A percentile compares a stretch with the other conserved stretches of the same genome.
phyloP scores from a whole-genome alignment of 1,139 yeast genomes.

The Chernovozyma aurita region DNA sequence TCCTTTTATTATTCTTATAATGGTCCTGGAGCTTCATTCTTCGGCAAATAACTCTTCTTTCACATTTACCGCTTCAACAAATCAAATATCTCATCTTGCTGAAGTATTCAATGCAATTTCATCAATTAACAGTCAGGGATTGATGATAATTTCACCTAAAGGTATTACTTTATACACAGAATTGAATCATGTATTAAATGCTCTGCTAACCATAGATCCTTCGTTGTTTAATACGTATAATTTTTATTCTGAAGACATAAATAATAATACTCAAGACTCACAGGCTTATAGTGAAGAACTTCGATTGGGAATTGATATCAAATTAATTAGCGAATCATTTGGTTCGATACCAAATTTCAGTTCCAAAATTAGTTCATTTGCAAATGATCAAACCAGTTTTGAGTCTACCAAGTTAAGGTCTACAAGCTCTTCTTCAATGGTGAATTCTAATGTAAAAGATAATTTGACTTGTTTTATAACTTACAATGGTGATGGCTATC shows the following conservation, averaged over 20 bases:
- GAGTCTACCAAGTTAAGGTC: slow-evolving; percentile 8
- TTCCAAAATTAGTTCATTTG: slow-evolving; percentile 3
- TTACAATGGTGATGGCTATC: slow-evolving; percentile 55
- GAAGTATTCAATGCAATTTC: slow-evolving; percentile 34
- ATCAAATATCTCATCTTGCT: slow-evolving; percentile 35
- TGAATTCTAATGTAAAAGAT: slow-evolving; percentile 5
- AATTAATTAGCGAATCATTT: slow-evolving; percentile 32
- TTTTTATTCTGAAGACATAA: slow-evolving; percentile 13
- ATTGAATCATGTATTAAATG: slow-evolving; percentile 35
- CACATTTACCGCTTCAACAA: slow-evolving; percentile 34
- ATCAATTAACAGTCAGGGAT: slow-evolving; percentile 30
- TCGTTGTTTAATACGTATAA: slow-evolving; percentile 31
- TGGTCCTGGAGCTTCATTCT: not conserved
- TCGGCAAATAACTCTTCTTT: not conserved
- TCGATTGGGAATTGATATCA: slow-evolving; percentile 36
- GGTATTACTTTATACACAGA: slow-evolving; percentile 36
- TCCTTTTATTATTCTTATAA: not conserved
- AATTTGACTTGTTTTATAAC: slow-evolving; percentile 31
- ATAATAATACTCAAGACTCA: slow-evolving; percentile 6
- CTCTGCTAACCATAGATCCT: slow-evolving; percentile 32
- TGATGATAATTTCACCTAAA: slow-evolving; percentile 27
- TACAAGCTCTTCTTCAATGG: not conserved
- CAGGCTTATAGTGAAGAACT: slow-evolving; percentile 16
- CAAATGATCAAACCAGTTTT: slow-evolving; percentile 9
- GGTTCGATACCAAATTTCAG: slow-evolving; percentile 21